phyloP scores from a whole-genome alignment of 2,329 filamentous ascomycete genomes.

The Lizonia empirigonia region DNA sequence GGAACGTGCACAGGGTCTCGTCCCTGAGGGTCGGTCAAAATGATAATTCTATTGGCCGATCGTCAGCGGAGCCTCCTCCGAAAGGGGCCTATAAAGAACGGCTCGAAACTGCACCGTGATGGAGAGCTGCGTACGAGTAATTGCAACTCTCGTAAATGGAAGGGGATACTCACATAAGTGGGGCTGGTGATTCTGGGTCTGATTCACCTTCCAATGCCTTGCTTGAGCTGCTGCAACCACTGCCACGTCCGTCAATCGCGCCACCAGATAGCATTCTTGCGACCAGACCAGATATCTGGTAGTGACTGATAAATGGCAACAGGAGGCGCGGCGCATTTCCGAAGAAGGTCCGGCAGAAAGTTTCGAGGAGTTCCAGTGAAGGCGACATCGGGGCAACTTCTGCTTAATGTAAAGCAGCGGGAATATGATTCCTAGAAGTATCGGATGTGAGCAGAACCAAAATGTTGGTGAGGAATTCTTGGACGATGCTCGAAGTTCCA shows the following conservation, averaged over 20 bases:
- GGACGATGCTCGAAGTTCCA: neutral
- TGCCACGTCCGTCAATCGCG: neutral
- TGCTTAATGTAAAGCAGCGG: neutral
- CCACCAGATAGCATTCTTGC: neutral
- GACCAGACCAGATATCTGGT: neutral
- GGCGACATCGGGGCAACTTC: neutral
- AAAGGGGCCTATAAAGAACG: neutral
- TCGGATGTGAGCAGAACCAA: neutral
- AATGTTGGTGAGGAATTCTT: neutral
- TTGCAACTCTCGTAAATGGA: neutral
- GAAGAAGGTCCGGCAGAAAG: neutral
- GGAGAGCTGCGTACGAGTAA: neutral
- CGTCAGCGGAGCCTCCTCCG: conserved; percentile 11
- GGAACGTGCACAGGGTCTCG: conserved; percentile 24
- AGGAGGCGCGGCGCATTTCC: conserved; percentile 8
- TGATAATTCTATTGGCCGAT: conserved; percentile 30
- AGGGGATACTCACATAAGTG: conserved; percentile 34
- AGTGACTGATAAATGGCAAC: conserved; percentile 1
- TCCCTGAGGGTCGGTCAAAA: conserved; percentile 30
- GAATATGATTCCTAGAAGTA: neutral
- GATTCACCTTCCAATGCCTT: conserved; percentile 13
- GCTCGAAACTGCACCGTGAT: conserved; percentile 6
- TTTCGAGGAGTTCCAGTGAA: neutral
- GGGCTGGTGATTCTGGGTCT: conserved; percentile 33
- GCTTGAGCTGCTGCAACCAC: neutral